phyloP scores from a whole-genome alignment of 495 filamentous ascomycete species.

The Chaetomidium leptoderma region DNA sequence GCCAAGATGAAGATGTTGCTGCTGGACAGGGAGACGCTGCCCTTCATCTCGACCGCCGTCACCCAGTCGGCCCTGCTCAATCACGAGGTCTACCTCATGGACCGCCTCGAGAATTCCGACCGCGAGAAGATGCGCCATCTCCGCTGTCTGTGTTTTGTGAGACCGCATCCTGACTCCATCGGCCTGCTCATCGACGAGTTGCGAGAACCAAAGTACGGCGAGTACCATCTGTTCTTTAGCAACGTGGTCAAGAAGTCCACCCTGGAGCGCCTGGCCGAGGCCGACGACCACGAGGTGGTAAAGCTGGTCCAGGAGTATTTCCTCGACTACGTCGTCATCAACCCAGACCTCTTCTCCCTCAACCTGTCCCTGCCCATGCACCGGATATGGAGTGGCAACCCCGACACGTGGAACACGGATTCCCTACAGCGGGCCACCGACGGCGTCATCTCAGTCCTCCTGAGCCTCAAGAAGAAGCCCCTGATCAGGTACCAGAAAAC shows the following conservation, averaged over 20 bases:
- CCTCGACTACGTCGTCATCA: slow-evolving; percentile 89
- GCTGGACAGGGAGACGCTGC: slow-evolving; percentile 89
- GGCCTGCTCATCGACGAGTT: slow-evolving; percentile 94
- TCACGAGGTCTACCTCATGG: slow-evolving; percentile 95
- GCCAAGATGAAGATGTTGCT: slow-evolving; percentile 99
- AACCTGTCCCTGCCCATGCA: slow-evolving; percentile 69
- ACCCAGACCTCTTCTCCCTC: slow-evolving; percentile 86
- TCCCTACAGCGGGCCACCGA: slow-evolving; percentile 78
- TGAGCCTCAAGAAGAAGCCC: slow-evolving; percentile 93
- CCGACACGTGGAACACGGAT: slow-evolving; percentile 88
- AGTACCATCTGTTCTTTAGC: slow-evolving; percentile 96
- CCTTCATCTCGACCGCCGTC: slow-evolving; percentile 88
- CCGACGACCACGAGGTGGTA: slow-evolving; percentile 97
- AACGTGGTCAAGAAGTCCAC: slow-evolving; percentile 97
- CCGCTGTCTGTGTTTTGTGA: slow-evolving; percentile 86
- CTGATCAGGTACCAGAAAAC: slow-evolving; percentile 92
- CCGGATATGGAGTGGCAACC: slow-evolving; percentile 71
- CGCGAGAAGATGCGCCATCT: slow-evolving; percentile 98
- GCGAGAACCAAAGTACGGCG: slow-evolving; percentile 93
- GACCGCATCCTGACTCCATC: slow-evolving; percentile 85
- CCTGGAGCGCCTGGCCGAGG: slow-evolving; percentile 88
- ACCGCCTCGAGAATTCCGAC: slow-evolving; percentile 84
- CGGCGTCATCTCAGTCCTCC: slow-evolving; percentile 72
- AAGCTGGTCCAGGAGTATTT: slow-evolving; percentile 91
- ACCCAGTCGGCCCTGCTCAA: slow-evolving; percentile 95